Evolutionary conservation across 345 rosid genomes (phyloP).

Genomic region (Aquilaria yunnanensis): DNA sequence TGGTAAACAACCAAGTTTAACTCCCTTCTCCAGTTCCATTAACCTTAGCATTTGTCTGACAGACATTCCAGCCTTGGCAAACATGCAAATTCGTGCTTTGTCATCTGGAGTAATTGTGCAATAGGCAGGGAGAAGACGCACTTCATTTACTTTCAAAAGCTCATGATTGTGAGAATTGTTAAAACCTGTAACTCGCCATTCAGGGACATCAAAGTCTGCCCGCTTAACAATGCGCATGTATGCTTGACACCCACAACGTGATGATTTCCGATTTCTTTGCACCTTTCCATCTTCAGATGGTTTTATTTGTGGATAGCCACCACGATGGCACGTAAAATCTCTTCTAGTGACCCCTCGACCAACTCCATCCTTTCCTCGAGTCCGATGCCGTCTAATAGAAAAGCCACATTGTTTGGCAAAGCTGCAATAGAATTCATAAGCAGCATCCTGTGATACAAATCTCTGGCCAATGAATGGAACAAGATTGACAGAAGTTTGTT

Average conservation of each 20-base stretch:
- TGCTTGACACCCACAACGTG: constrained; percentile 54
- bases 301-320: constrained; percentile 48
- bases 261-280: constrained; percentile 55
- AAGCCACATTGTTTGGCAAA: constrained; percentile 61
- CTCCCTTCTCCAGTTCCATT: constrained; percentile 67
- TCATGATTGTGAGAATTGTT: constrained; percentile 56
- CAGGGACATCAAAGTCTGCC: constrained; percentile 49
- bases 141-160: constrained; percentile 37
- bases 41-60: constrained; percentile 60
- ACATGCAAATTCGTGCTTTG: constrained; percentile 56
- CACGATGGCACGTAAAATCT: constrained; percentile 59
- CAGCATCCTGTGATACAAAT: constrained; percentile 60
- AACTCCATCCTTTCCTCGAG: constrained; percentile 58
- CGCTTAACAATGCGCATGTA: constrained; percentile 52
- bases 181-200: constrained; percentile 58
- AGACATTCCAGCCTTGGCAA: constrained; percentile 67
- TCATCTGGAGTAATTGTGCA: constrained; percentile 44
- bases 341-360: constrained; percentile 59
- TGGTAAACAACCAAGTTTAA: constrained; percentile 58
- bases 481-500: constrained; percentile 51
- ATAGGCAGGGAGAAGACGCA: constrained; percentile 38
- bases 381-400: constrained; percentile 54
- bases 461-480: constrained; percentile 55
- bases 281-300: constrained; percentile 48
- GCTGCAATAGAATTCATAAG: constrained; percentile 57